Percentiles rank a stretch among this genome's conserved stretches.
Evolutionary conservation across 202 grass and related monocot species (phyloP).

Genomic region (Schoenoplectus tabernaemontani): DNA sequence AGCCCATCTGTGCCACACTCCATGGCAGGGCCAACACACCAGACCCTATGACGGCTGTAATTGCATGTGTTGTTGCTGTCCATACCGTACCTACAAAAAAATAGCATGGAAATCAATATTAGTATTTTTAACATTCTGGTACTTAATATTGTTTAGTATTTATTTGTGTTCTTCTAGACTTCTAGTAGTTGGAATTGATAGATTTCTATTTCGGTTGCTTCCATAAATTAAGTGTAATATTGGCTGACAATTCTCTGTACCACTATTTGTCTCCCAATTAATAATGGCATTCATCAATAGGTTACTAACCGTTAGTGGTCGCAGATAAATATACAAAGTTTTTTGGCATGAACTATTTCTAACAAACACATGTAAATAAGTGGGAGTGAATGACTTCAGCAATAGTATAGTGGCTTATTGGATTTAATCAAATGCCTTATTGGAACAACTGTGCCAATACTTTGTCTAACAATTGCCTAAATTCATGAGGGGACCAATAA

Average conservation of each 20-base stretch:
- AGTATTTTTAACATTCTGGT: not conserved
- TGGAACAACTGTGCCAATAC: not conserved
- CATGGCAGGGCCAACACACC: constrained; percentile 88
- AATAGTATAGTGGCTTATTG: not conserved
- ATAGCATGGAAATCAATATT: not conserved
- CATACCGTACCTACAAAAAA: constrained; percentile 78
- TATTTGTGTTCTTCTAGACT: too few species aligned
- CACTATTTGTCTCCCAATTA: not conserved
- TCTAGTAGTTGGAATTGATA: not conserved
- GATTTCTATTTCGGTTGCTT: not conserved
- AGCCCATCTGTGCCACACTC: constrained; percentile 95
- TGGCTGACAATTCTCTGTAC: not conserved
- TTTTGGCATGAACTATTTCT: not conserved
- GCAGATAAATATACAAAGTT: not conserved
- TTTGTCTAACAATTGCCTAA: not conserved
- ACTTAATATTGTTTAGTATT: not conserved
- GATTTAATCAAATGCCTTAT: not conserved
- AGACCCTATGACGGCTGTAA: constrained; percentile 78
- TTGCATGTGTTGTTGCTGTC: constrained; percentile 80
- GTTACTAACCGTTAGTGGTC: not conserved
- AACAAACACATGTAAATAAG: not conserved
- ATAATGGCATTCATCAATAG: not conserved
- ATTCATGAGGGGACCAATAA: not conserved
- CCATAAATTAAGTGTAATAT: not conserved
- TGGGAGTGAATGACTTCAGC: not conserved